These are phyloP conservation scores for Lentinus brumalis DNA, from an alignment of 768 basidiomycete genomes.

Conservation along the genomic window DNA sequence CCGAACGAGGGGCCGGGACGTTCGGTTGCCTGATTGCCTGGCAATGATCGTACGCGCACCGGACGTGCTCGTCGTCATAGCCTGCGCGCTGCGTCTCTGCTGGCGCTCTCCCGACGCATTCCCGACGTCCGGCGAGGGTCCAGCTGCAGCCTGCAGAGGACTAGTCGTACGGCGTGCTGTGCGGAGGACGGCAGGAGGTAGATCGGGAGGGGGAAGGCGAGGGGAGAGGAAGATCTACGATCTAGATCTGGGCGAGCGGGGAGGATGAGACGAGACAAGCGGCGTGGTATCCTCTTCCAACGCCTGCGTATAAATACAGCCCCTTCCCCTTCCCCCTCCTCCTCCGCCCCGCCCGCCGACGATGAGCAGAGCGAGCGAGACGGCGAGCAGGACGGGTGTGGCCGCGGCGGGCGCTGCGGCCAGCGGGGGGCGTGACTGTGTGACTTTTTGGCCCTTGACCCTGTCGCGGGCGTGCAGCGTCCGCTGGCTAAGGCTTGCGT, in stretches of 20 bases:
- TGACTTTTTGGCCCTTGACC: conserved; percentile 6
- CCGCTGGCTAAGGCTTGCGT: neutral
- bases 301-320: conserved; percentile 4
- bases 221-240: conserved; percentile 6
- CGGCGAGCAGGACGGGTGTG: neutral
- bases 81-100: neutral
- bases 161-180: too few species aligned
- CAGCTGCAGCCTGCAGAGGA: too few species aligned
- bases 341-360: neutral
- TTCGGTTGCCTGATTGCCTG: conserved; percentile 2
- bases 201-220: neutral
- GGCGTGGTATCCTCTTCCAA: conserved; percentile 8
- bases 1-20: neutral
- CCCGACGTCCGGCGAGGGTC: too few species aligned
- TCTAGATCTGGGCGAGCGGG: conserved; percentile 10
- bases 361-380: neutral
- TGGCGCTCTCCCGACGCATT: neutral
- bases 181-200: neutral
- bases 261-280: conserved; percentile 10
- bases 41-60: neutral
- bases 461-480: neutral
- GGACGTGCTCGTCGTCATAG: neutral
- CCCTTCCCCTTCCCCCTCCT: neutral
- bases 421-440: conserved; percentile 5
- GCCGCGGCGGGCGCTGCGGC: neutral